Evolutionary conservation across 768 basidiomycete genomes (phyloP).

Genomic region (Paxillus ammoniavirescens): DNA sequence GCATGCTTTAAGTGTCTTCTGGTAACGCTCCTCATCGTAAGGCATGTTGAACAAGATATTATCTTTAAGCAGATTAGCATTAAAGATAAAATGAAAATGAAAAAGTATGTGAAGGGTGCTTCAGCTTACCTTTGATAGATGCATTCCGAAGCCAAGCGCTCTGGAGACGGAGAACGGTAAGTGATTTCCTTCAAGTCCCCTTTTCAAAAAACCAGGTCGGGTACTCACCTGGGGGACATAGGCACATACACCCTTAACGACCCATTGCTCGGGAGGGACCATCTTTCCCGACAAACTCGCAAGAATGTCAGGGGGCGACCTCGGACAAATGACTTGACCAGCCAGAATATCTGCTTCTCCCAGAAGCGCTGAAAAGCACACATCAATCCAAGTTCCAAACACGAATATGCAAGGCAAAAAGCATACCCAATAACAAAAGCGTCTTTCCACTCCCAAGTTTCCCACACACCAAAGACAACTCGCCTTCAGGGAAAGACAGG

Average conservation of each 20-base stretch:
- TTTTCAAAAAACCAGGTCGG: background rate
- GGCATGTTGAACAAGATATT: too few species aligned
- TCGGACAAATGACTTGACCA: conserved; percentile 76
- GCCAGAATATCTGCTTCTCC: conserved; percentile 84
- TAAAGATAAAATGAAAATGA: too few species aligned
- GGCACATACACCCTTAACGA: conserved; percentile 71
- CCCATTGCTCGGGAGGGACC: conserved; percentile 59
- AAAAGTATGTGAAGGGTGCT: too few species aligned
- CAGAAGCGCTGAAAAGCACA: conserved; percentile 54
- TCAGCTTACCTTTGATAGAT: background rate
- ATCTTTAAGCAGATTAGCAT: conserved; percentile 39
- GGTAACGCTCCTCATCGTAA: conserved; percentile 9
- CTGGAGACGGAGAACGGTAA: too few species aligned
- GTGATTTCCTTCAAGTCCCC: too few species aligned
- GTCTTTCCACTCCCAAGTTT: conserved; percentile 91
- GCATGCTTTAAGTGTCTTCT: conserved; percentile 72
- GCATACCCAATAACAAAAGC: conserved; percentile 64
- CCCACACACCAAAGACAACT: conserved; percentile 83
- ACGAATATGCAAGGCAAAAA: background rate
- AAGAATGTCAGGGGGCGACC: conserved; percentile 75
- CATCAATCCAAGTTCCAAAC: conserved; percentile 6
- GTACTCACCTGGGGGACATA: conserved; percentile 70
- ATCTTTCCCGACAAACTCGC: conserved; percentile 48
- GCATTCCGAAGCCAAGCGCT: conserved; percentile 5
- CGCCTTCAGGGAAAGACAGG: conserved; percentile 73